phyloP scores from a whole-genome alignment of 495 filamentous ascomycete species.

The Staphylotrichum longicolle region DNA sequence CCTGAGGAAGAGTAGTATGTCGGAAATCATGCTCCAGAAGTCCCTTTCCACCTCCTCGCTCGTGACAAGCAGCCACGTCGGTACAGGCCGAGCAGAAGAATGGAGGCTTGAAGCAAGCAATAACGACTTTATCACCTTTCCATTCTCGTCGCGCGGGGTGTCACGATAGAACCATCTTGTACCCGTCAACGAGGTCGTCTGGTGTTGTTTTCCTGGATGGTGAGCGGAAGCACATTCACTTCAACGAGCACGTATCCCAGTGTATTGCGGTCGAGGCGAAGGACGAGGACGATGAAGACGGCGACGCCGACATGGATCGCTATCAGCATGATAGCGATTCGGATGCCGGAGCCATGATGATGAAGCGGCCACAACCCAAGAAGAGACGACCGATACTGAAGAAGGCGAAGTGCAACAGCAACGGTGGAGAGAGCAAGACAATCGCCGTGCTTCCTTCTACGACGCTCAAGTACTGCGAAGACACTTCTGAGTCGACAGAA shows the following conservation, averaged over 20 bases:
- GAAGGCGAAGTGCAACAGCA: slow-evolving; percentile 48
- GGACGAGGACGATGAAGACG: slow-evolving; percentile 67
- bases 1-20: slow-evolving; percentile 92
- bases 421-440: slow-evolving; percentile 69
- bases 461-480: slow-evolving; percentile 82
- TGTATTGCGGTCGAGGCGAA: slow-evolving; percentile 92
- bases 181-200: slow-evolving; percentile 59
- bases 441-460: slow-evolving; percentile 92
- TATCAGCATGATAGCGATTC: slow-evolving; percentile 63
- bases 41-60: slow-evolving; percentile 89
- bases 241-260: slow-evolving; percentile 92
- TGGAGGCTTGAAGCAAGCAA: slow-evolving; percentile 51
- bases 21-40: slow-evolving; percentile 88
- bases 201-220: slow-evolving; percentile 63
- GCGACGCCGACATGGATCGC: slow-evolving; percentile 46
- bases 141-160: slow-evolving; percentile 56
- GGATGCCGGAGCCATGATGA: slow-evolving; percentile 76
- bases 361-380: slow-evolving; percentile 59
- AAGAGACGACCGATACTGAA: slow-evolving; percentile 44
- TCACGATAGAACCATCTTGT: slow-evolving; percentile 54
- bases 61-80: slow-evolving; percentile 88
- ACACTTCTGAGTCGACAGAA: slow-evolving; percentile 68
- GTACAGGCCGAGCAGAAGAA: slow-evolving; percentile 87
- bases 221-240: slow-evolving; percentile 85
- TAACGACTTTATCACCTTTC: slow-evolving; percentile 65